Evolutionary conservation across 768 basidiomycete species (phyloP).

Genomic region (Phaffia australis): DNA sequence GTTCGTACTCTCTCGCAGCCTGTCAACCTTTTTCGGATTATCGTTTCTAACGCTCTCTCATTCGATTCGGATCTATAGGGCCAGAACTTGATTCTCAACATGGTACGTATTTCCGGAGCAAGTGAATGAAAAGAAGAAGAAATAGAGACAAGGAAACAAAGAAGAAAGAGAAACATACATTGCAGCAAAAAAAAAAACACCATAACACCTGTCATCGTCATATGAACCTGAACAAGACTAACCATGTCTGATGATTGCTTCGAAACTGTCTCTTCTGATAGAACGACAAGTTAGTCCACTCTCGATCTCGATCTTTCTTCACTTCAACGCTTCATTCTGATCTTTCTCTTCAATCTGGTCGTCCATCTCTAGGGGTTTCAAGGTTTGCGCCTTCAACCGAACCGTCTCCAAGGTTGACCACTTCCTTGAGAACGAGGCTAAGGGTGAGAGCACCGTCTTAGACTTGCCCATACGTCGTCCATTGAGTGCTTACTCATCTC

Average conservation of each 20-base stretch:
- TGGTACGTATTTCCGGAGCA: slow-evolving; percentile 34
- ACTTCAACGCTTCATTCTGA: neutral
- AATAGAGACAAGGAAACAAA: no score
- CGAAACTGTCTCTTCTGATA: neutral
- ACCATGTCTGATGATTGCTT: neutral
- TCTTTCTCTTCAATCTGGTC: neutral
- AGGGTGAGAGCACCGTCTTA: slow-evolving; percentile 52
- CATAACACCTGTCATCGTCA: neutral
- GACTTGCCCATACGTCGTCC: slow-evolving; percentile 29
- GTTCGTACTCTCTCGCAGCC: slow-evolving; percentile 43
- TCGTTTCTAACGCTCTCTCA: neutral
- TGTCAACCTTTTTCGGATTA: no score
- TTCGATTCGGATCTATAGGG: slow-evolving; percentile 47
- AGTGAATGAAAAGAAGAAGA: no score
- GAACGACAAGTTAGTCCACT: slow-evolving; percentile 68
- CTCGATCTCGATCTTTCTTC: neutral
- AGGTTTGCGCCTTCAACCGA: slow-evolving; percentile 92
- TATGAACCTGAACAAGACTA: neutral
- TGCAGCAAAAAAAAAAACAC: neutral
- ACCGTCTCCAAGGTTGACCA: slow-evolving; percentile 89
- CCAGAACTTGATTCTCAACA: slow-evolving; percentile 94
- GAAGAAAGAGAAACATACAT: neutral
- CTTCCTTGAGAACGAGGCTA: slow-evolving; percentile 94
- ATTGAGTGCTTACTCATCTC: slow-evolving; percentile 14
- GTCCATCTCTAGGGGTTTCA: slow-evolving; percentile 53